A percentile compares a stretch with the other conserved stretches of the same genome.
These are phyloP conservation scores for Sporobolomyces roseus DNA, from an alignment of 768 basidiomycete species.

Conservation along the genomic window DNA sequence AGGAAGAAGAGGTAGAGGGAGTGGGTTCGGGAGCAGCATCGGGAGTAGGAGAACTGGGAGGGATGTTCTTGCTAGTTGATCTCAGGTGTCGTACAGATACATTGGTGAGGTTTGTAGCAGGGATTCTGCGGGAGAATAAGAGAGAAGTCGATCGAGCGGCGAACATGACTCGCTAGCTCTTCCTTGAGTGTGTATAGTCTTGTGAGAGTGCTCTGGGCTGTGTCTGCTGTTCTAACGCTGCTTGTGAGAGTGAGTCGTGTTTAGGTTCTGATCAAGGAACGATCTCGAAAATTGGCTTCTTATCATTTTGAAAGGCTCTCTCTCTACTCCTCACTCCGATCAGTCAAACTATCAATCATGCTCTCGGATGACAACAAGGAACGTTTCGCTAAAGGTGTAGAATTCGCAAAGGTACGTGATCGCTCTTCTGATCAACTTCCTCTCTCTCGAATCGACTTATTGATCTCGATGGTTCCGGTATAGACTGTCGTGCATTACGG, in stretches of 20 bases:
- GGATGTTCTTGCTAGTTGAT: conserved; percentile 7
- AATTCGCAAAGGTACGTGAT: conserved; percentile 69
- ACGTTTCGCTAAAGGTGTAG: conserved; percentile 73
- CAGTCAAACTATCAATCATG: conserved; percentile 50
- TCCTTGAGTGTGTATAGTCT: no score
- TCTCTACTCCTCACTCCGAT: background rate
- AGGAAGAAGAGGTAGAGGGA: conserved; percentile 1
- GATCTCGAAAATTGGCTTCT: background rate
- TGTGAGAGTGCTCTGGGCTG: no score
- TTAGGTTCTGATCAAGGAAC: no score
- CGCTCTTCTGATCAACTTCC: no score
- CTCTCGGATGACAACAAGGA: conserved; percentile 93
- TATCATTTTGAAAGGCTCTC: background rate
- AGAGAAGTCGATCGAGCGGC: conserved; percentile 15
- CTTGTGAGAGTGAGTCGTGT: no score
- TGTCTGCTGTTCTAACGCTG: no score
- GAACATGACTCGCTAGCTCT: background rate
- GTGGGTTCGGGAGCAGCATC: conserved; percentile 7
- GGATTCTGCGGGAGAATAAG: background rate
- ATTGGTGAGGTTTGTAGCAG: no score
- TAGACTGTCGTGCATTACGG: conserved; percentile 88
- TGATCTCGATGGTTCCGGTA: background rate
- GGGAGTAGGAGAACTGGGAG: conserved; percentile 22
- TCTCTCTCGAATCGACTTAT: background rate
- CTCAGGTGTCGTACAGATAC: background rate